These are phyloP conservation scores for Didymella sp. DNA, from an alignment of 2,329 filamentous ascomycete genomes.

Conservation along the genomic window DNA sequence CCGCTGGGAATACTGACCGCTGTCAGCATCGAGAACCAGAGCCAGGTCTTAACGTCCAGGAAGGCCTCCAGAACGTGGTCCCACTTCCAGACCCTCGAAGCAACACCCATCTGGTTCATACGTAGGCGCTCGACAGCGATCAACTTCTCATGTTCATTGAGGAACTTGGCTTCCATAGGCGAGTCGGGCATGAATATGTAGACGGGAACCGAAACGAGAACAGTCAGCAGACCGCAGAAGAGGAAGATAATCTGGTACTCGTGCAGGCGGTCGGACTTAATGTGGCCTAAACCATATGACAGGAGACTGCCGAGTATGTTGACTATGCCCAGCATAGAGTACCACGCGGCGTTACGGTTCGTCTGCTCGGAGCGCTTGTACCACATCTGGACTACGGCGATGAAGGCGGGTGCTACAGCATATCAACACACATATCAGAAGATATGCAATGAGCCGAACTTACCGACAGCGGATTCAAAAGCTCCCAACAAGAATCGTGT, in stretches of 20 bases:
- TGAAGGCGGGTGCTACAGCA: conserved; percentile 42
- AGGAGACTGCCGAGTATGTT: conserved; percentile 63
- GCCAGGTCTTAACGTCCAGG: conserved; percentile 66
- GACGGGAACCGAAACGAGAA: conserved; percentile 60
- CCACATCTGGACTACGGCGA: conserved; percentile 59
- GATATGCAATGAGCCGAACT: conserved; percentile 6
- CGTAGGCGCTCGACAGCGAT: conserved; percentile 63
- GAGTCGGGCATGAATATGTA: conserved; percentile 68
- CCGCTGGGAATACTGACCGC: conserved; percentile 60
- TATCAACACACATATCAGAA: conserved; percentile 5
- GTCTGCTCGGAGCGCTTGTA: conserved; percentile 67
- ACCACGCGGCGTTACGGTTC: conserved; percentile 64
- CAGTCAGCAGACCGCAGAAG: conserved; percentile 55
- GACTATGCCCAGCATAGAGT: conserved; percentile 66
- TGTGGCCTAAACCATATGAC: conserved; percentile 66
- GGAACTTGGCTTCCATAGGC: conserved; percentile 65
- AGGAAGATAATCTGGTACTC: conserved; percentile 48
- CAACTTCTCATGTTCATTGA: conserved; percentile 63
- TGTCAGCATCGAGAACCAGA: conserved; percentile 58
- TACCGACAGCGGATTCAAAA: conserved; percentile 66
- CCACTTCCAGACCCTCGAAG: conserved; percentile 58
- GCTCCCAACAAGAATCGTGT: conserved; percentile 71
- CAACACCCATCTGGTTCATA: conserved; percentile 54
- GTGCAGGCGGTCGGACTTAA: conserved; percentile 55
- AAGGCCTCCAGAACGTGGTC: conserved; percentile 62